These are phyloP conservation scores for Saprolegnia parasitica DNA, from an alignment of 352 stramenopile species.

Conservation along the genomic window DNA sequence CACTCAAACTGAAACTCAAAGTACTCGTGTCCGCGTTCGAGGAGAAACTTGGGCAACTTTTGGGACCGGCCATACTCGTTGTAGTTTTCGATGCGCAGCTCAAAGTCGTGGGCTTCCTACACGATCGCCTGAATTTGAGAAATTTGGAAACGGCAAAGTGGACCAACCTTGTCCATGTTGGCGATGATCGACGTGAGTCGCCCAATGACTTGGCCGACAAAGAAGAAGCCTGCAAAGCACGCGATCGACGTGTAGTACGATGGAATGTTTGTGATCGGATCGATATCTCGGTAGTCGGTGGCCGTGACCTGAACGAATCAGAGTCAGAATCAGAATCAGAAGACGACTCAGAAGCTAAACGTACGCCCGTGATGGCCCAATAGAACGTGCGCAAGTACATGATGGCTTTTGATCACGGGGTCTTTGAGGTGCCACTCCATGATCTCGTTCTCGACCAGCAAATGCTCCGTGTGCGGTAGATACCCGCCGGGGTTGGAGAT, in stretches of 20 bases:
- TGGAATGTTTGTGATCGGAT: constrained; percentile 47
- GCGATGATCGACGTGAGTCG: constrained; percentile 74
- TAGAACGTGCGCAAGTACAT: constrained; percentile 72
- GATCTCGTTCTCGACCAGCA: background rate
- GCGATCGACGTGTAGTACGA: constrained; percentile 63
- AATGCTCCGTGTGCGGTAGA: constrained; percentile 27
- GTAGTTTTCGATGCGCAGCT: constrained; percentile 58
- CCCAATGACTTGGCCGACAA: constrained; percentile 71
- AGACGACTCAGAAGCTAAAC: background rate
- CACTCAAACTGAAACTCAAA: constrained; percentile 67
- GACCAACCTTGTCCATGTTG: constrained; percentile 51
- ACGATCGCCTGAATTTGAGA: background rate
- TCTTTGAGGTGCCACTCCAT: constrained; percentile 60
- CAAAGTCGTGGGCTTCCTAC: constrained; percentile 59
- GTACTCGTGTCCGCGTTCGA: constrained; percentile 57
- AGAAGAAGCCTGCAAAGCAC: constrained; percentile 69
- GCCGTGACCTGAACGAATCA: constrained; percentile 59
- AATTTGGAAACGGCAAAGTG: background rate
- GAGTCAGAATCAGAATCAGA: background rate
- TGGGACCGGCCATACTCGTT: constrained; percentile 69
- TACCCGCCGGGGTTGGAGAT: constrained; percentile 37
- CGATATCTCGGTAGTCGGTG: constrained; percentile 64
- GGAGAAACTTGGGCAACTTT: constrained; percentile 48
- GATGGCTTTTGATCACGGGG: constrained; percentile 57
- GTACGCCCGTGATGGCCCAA: constrained; percentile 67